Evolutionary conservation across 2,329 filamentous ascomycete genomes (phyloP), one percentile per base, ranked within the genome.

Genomic region (Elsinoe fawcettii): DNA sequence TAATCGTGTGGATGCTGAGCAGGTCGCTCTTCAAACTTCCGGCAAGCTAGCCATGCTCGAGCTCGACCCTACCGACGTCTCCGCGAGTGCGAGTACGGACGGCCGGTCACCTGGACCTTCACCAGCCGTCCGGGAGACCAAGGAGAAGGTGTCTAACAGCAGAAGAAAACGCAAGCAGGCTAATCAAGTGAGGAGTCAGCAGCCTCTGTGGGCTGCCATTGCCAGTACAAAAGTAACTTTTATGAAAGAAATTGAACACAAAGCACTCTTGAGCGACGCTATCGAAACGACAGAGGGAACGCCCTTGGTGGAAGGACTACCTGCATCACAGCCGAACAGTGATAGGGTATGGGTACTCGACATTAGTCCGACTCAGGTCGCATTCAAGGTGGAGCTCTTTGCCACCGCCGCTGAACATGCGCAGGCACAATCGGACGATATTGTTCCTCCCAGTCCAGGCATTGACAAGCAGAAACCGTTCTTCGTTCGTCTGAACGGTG

Each of bases 181-280:
- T 68, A 90, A 90, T 59, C 88, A 93, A 71, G 90, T 95, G 63
- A 81, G 91, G 71, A 88, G 90, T 70, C 85, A 90, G 68, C 91
- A 96, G 74, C 91, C 91, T 51, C 82, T 96, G 63, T 96, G 91
- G 91, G 90, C 91, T 62, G 91, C 91, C 49, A 81, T 96, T 65
- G 91, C 91, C 54, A 96, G 90, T 74, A 96, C 91, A 68, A 96
- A 96, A 78, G 91, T 96, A 69, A 92, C 93, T 65, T 90, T 96
- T 74, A 85, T 95, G 68, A 93, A 95, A 75, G 91, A 73, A 75
- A 80, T 77, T 70, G 77, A 79, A 73, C 82, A 95, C 69, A 92
- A 88, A 63, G 84, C 88, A 69, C 84, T 85, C 58, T 81, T 86
- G 60, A 82, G 82, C 57, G 87, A 90, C 72, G 86, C 84, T 53